Evolutionary conservation across 2,329 filamentous ascomycete species (phyloP).

Genomic region (Sporothrix phasma): DNA sequence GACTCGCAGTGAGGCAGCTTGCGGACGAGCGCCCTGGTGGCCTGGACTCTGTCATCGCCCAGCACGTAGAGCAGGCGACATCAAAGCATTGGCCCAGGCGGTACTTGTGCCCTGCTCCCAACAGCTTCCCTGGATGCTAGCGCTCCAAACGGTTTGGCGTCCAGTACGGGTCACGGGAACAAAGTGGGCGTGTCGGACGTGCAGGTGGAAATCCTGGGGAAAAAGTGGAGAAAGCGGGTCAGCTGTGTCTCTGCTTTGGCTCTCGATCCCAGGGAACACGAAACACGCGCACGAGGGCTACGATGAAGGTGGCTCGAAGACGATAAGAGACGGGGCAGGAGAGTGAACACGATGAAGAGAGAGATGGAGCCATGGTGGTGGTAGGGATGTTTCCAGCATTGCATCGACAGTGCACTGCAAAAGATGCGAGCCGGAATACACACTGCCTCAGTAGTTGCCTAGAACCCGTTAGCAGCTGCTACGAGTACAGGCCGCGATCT

Average conservation of each 20-base stretch:
- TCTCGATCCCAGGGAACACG: not conserved
- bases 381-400: too few relatives aligned
- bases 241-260: not conserved
- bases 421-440: too few relatives aligned
- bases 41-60: not conserved
- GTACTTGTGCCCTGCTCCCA: not conserved
- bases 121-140: not conserved
- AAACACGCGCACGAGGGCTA: not conserved
- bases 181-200: constrained; percentile 6
- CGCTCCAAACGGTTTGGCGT: constrained; percentile 13
- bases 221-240: constrained; percentile 19
- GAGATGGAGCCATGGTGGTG: not conserved
- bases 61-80: not conserved
- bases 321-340: not conserved
- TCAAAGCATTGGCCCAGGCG: not conserved
- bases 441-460: not conserved
- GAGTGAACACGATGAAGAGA: not conserved
- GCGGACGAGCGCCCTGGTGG: not conserved
- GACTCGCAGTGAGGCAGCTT: too few relatives aligned
- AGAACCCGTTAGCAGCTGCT: too few relatives aligned
- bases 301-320: not conserved
- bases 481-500: not conserved
- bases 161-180: constrained; percentile 16
- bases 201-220: constrained; percentile 17
- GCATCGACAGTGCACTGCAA: too few relatives aligned